Base-by-base conservation (phyloP, 176 grass and related monocot species). In the Cenchrus purpureus region DNA sequence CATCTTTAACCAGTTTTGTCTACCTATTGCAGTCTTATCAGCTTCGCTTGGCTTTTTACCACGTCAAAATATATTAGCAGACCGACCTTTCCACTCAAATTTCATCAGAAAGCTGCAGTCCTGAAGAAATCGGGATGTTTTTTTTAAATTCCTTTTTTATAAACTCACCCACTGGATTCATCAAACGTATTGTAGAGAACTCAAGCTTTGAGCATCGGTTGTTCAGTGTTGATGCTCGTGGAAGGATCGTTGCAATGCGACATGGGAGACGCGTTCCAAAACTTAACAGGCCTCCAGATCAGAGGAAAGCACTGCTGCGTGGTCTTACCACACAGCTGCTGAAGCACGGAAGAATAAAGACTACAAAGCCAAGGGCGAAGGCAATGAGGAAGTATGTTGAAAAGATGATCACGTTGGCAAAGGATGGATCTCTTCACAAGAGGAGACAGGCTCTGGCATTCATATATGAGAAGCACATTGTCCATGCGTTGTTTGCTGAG, bases 401-500 rank as follows among this genome's bases (percentile, higher is more conserved):
- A 12, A 90, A 92, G 86, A 96, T 99, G 97, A 92, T 94, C 87
- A 99, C 93, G 1, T 29, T 99, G 60, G 93, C 93, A 10, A 99
- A 99, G 75, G 93, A 94, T 76, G 97, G 91, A 50, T 92, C 93
- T 71, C 91, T 96, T 51, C 97, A 99, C 91, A 99, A 99, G 84
- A 96, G 97, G 84, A 93, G 97, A 37, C 91, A 96, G 31, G 93
- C 97, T 20, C 79, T 95, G 29, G 93, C 86, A 7, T 99, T 88
- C 37, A 89, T 99, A 16, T 99, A 99, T 75, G 97, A 99, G 86
- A 99, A 99, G 71, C 67, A 92, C 75, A 82, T 96, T 31, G 97
- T 99, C 55, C 93, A 99, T 67, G 89, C 93, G 1, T 73, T 99
- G 83, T 99, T 99, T 80, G 86, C 88, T 48, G 91, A 99, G 79